Evolutionary conservation across 495 filamentous ascomycete genomes (phyloP), one percentile per base, ranked within the genome.

Genomic region (Penicillium alfredii): DNA sequence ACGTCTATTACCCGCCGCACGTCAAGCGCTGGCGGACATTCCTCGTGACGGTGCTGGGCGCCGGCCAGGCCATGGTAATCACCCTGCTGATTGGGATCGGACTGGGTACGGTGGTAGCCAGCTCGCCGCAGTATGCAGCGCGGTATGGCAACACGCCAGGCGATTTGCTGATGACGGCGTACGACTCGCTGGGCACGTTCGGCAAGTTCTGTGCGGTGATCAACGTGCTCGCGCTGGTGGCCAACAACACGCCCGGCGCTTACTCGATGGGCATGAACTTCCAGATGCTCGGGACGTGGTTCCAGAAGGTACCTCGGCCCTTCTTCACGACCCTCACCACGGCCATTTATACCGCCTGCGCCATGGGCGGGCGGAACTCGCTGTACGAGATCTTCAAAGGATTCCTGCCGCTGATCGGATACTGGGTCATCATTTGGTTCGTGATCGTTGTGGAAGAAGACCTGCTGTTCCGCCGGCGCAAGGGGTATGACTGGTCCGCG

Each of bases 181-280:
- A 73, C 47, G 61, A 58, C 27, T 63, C 70, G 1, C 66, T 89
- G 2, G 79, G 77, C 4, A 63, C 59, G 0, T 85, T 88, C 40
- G 83, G 83, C 10, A 80, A 75, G 45, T 78, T 87, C 60, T 83
- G 80, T 47, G 72, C 74, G 3, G 76, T 84, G 9, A 55, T 88
- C 18, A 72, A 84, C 19, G 78, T 81, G 0, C 51, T 88, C 7
- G 80, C 82, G 0, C 60, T 85, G 17, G 75, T 87, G 12, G 71
- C 79, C 2, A 87, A 85, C 54, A 78, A 80, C 33, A 72, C 86
- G 7, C 73, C 82, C 0, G 77, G 81, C 0, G 74, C 75, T 0
- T 88, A 87, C 55, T 78, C 79, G 16, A 78, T 89, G 40, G 76
- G 77, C 1, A 77, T 92, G 39, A 80, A 81, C 17, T 71, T 88